Percentiles rank a stretch among this genome's conserved stretches.
Evolutionary conservation across 148 eudicot species (phyloP).

Genomic region (Amaranthus hypochondriacus): DNA sequence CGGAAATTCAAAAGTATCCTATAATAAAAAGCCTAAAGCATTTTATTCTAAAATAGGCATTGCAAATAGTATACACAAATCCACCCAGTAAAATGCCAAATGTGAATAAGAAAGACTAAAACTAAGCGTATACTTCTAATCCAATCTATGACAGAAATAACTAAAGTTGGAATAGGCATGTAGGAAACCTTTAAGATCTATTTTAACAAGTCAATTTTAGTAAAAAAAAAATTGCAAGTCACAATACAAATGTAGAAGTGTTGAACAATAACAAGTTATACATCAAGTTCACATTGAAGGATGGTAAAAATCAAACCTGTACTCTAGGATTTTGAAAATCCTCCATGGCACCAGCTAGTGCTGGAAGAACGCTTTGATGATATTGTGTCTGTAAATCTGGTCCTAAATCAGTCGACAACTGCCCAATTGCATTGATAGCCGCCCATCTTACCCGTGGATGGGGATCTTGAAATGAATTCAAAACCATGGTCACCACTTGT

Average conservation of each 20-base stretch:
- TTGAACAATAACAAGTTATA: not conserved
- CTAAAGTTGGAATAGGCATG: too few species aligned
- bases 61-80: too few species aligned
- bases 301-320: constrained; percentile 46
- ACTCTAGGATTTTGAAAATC: constrained; percentile 96
- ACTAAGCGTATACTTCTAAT: too few species aligned
- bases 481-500: constrained; percentile 81
- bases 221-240: not conserved
- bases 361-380: constrained; percentile 75
- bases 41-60: too few species aligned
- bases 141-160: too few species aligned
- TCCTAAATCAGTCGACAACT: constrained; percentile 87
- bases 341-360: constrained; percentile 88
- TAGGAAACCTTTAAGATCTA: not conserved
- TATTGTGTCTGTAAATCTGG: constrained; percentile 91
- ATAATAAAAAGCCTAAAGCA: too few species aligned
- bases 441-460: constrained; percentile 98
- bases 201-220: not conserved
- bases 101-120: too few species aligned
- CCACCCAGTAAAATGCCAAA: too few species aligned
- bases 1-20: too few species aligned
- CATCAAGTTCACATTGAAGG: not conserved
- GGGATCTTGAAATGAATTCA: constrained; percentile 83
- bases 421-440: constrained; percentile 96
- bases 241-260: not conserved